Evolutionary conservation across 345 rosid genomes (phyloP).

Genomic region (Diplotaxis tenuifolia): DNA sequence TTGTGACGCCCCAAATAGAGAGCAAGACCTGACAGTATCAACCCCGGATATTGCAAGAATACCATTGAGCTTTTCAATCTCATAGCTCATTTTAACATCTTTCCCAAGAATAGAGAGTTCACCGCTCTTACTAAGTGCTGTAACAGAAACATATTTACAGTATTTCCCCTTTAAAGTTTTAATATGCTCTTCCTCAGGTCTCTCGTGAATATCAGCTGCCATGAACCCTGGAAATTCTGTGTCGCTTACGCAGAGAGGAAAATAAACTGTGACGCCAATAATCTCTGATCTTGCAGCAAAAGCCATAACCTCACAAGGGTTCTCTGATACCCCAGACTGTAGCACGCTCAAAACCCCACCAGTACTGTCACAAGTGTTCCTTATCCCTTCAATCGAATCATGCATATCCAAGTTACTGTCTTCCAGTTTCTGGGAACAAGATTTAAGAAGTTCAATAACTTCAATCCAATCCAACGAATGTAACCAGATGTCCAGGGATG

Average conservation of each 20-base stretch:
- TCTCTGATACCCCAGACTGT: slow-evolving; percentile 31
- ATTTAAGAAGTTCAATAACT: slow-evolving; percentile 43
- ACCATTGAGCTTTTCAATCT: slow-evolving; percentile 53
- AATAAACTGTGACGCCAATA: slow-evolving; percentile 52
- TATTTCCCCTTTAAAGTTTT: slow-evolving; percentile 38
- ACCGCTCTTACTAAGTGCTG: slow-evolving; percentile 44
- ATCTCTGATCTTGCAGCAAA: slow-evolving; percentile 49
- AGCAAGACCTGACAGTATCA: slow-evolving; percentile 47
- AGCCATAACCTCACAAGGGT: slow-evolving; percentile 20
- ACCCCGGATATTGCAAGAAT: slow-evolving; percentile 41
- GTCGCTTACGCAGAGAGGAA: slow-evolving; percentile 47
- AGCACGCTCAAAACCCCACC: slow-evolving; percentile 29
- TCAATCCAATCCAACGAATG: slow-evolving; percentile 56
- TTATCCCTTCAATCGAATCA: slow-evolving; percentile 20
- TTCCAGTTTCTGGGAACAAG: slow-evolving; percentile 42
- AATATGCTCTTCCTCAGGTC: slow-evolving; percentile 32
- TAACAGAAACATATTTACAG: slow-evolving; percentile 49
- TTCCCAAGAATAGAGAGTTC: slow-evolving; percentile 45
- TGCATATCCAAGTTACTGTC: slow-evolving; percentile 26
- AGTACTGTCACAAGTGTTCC: slow-evolving; percentile 35
- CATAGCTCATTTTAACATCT: slow-evolving; percentile 49
- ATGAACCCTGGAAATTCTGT: slow-evolving; percentile 36
- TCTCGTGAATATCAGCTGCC: slow-evolving; percentile 36
- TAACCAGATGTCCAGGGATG: slow-evolving; percentile 75
- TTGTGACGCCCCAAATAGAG: slow-evolving; percentile 59